Evolutionary conservation across 2,329 filamentous ascomycete genomes (phyloP), one percentile per base, ranked within the genome.

Genomic region (Lojkania enalia): DNA sequence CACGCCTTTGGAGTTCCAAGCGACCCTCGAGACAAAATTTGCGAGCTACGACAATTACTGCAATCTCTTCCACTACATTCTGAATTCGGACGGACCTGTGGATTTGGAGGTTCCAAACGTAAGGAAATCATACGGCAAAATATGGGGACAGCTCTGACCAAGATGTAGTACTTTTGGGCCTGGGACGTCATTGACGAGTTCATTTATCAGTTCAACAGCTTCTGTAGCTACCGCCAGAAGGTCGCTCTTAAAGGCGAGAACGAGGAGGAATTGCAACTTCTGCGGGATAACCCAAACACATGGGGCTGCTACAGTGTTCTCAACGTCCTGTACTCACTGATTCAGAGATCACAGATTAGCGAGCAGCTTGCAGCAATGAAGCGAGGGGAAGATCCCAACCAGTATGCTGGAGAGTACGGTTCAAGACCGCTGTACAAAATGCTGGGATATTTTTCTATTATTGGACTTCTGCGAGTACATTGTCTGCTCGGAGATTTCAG

Each of bases 181-280:
- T 99, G 94, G 94, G 94, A 99, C 73, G 92, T 97, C 60, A 96
- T 99, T 75, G 94, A 99, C 74, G 94, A 99, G 75, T 99, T 99
- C 79, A 97, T 99, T 77, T 99, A 99, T 80, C 94, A 99, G 74
- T 99, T 99, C 81, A 96, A 99, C 81, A 95, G 91, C 48, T 99
- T 99, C 81, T 97, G 90, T 72, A 90, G 90, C 53, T 96, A 96
- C 82, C 86, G 94, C 67, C 90, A 95, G 73, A 86, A 90, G 58
- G 85, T 96, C 60, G 94, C 94, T 54, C 84, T 90, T 60, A 83
- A 79, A 78, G 84, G 72, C 77, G 82, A 87, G 72, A 95, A 92
- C 73, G 88, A 90, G 70, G 94, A 97, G 75, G 94, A 99, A 74
- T 85, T 95, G 55, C 82, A 88, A 73, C 80, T 96, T 40, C 84